Evolutionary conservation across 257 asterid genomes (phyloP), one percentile per base, ranked within the genome.

Genomic region (Solanum habrochaites): DNA sequence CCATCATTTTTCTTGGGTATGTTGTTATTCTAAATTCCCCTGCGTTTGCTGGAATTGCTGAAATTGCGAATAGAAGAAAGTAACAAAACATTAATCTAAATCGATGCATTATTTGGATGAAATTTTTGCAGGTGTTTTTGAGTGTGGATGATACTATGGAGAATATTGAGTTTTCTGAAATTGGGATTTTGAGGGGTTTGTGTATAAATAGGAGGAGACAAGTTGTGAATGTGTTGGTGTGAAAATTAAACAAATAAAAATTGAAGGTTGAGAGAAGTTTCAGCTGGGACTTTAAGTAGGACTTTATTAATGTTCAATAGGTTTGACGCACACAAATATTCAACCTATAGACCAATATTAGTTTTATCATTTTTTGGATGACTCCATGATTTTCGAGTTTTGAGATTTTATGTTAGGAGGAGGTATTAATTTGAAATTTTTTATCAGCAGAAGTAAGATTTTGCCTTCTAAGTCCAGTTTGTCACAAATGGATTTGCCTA

Each of bases 1-100:
- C 62, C 70, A 49, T 66, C 11, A 52, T 14, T 35, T 49, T 87
- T 70, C 86, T 81, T 45, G 81, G 56, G 72, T 69, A 66, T 58
- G 27, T 43, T 43, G 58, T 25, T 8, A 25, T 74, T 43, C 29
- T 8, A 49, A 67, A 71, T 72, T 67, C 58, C 18, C 16, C 82
- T 12, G 82, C 87, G 83, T 47, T 23, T 47, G 52, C 70, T 85
- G 32, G 27, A 39, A 32, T 29, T 6, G 27, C 58, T n/a, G 56
- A 27, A 25, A 35, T 35, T 31, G 37, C 72, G 21, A 85, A 83
- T 8, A 85, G 15, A 73, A 47, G 8, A 13, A 45, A 39, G 72
- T 20, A 85, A 35, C 16, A 49, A 2, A 49, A n/a, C n/a, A 60
- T 7, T 35, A 49, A 32, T 21, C 40, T 85, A 0, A 18, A 80